Base-by-base conservation (phyloP, 129 eudicot species). In the Sambucus nigra region DNA sequence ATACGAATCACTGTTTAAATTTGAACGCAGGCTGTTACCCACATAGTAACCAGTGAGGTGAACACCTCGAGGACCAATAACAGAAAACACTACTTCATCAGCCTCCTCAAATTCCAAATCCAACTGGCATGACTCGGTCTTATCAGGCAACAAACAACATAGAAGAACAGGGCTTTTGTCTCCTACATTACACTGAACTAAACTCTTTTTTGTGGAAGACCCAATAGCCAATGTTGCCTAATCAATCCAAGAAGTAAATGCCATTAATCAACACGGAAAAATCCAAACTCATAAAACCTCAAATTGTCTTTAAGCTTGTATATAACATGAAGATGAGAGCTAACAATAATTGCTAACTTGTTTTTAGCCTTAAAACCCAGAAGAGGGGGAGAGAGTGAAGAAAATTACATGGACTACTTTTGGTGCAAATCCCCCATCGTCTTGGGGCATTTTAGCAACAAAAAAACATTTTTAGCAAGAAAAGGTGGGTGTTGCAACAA, bases 221-320 rank as follows among this genome's bases (percentile, higher is more conserved):
- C 98, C 94, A 57, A 74, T 60, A 17, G 89, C 86, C 73, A 91
- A 67, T 13, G 95, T 85, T 3, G 95, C 98, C 98, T 89, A 66
- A 48, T 59, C 53, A 53, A 25, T 18, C 49, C 15, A 56, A 3
- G 44, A 51, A 27, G 23, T 15, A 49, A 50, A 33, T 11, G 18
- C 26, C 21, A 47, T 25, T 27, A 11, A 41, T 24, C 24, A 28
- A 47, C 7, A 15, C 54, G 20, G 24, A 33, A 14, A 21, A 26
- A 4, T 8, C 5, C 21, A 12, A 27, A 41, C 10, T 16, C n/a
- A n/a, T 21, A 5, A 48, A 35, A 25, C 6, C 25, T 35, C 14
- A 23, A 55, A 9, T 18, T 35, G 28, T 20, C 32, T 50, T 25
- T 14, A 23, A 15, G 28, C 6, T 27, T 26, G 39, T 27, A 26